A percentile compares a stretch with the other conserved stretches of the same genome.
Evolutionary conservation across 2,329 filamentous ascomycete species (phyloP).

Genomic region (Hymenoscyphus fructigenus): DNA sequence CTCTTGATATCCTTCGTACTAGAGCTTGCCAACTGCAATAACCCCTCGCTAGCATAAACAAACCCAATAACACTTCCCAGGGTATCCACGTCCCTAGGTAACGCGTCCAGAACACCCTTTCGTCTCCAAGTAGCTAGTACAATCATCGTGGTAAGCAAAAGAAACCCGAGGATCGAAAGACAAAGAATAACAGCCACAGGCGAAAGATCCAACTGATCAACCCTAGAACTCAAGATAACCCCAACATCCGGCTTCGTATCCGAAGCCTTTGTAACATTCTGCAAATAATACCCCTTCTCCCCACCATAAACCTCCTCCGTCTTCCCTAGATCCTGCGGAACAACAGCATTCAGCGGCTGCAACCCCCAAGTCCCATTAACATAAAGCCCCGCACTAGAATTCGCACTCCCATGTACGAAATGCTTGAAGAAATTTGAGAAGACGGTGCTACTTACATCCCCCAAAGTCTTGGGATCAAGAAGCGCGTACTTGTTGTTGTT

Average conservation of each 20-base stretch:
- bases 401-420: slow-evolving; percentile 14
- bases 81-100: slow-evolving; percentile 21
- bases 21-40: slow-evolving; percentile 3
- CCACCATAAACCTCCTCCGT: too few relatives aligned
- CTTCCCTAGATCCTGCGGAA: slow-evolving; percentile 13
- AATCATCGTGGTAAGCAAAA: slow-evolving; percentile 9
- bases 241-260: background rate
- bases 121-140: slow-evolving; percentile 1
- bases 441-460: slow-evolving; percentile 14
- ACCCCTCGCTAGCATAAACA: slow-evolving; percentile 18
- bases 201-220: slow-evolving; percentile 14
- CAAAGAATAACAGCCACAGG: slow-evolving; percentile 16
- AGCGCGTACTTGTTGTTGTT: slow-evolving; percentile 11
- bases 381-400: slow-evolving; percentile 7
- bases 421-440: slow-evolving; percentile 22
- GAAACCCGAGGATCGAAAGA: slow-evolving; percentile 13
- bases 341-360: slow-evolving; percentile 9
- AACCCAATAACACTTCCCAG: slow-evolving; percentile 17
- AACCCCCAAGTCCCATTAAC: slow-evolving; percentile 17
- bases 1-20: background rate
- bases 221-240: slow-evolving; percentile 1
- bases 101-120: slow-evolving; percentile 8
- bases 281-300: background rate
- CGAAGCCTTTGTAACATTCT: slow-evolving; percentile 8
- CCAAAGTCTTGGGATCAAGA: slow-evolving; percentile 11